These are phyloP conservation scores for Austroboletus eburneus DNA, from an alignment of 768 basidiomycete species.

Conservation along the genomic window DNA sequence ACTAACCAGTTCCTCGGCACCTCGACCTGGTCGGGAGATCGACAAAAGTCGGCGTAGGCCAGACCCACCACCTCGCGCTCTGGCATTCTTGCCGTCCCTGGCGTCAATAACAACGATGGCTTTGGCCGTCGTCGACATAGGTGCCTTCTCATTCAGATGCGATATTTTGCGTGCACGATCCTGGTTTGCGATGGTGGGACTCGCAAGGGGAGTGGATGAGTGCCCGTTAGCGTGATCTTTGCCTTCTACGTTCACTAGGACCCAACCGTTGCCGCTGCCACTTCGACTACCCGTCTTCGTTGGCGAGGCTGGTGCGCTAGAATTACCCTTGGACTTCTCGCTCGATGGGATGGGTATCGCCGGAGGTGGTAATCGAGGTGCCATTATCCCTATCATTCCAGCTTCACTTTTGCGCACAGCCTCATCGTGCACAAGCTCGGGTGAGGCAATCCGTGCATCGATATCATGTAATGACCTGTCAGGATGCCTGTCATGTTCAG, in stretches of 20 bases:
- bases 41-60: conserved; percentile 32
- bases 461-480: conserved; percentile 46
- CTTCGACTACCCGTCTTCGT: conserved; percentile 32
- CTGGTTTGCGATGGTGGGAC: conserved; percentile 28
- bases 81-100: conserved; percentile 38
- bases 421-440: conserved; percentile 45
- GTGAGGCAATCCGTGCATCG: conserved; percentile 47
- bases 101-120: conserved; percentile 60
- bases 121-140: conserved; percentile 51
- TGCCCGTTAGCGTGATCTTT: conserved; percentile 30
- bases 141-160: conserved; percentile 24
- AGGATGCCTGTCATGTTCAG: conserved; percentile 25
- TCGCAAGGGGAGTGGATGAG: conserved; percentile 18
- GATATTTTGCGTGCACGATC: conserved; percentile 29
- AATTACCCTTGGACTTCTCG: conserved; percentile 22
- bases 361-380: conserved; percentile 27
- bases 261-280: conserved; percentile 56
- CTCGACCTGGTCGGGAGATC: conserved; percentile 29
- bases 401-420: conserved; percentile 58
- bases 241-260: conserved; percentile 58
- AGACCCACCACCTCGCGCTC: conserved; percentile 26
- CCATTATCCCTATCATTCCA: conserved; percentile 51
- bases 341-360: conserved; percentile 26
- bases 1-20: conserved; percentile 25
- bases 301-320: conserved; percentile 28